These are phyloP conservation scores for Pelargonium fulgidum DNA, from an alignment of 441 rosid species.

Conservation along the genomic window DNA sequence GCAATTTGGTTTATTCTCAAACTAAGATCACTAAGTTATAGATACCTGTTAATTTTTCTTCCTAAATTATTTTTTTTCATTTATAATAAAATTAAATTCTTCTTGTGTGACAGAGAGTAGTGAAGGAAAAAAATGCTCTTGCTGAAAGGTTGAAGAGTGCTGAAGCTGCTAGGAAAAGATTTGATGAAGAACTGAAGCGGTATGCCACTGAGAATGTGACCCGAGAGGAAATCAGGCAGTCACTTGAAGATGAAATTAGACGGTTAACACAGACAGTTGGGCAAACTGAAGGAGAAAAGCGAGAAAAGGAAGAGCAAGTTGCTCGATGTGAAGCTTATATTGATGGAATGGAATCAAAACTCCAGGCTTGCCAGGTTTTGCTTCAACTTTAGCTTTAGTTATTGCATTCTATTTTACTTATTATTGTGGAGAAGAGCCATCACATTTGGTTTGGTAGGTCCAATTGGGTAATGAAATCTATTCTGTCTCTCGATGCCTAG, in stretches of 20 bases:
- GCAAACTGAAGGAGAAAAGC: slow-evolving; percentile 91
- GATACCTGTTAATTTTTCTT: neutral
- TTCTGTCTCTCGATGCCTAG: neutral
- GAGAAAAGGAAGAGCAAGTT: slow-evolving; percentile 89
- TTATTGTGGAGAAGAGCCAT: neutral
- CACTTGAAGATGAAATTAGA: slow-evolving; percentile 85
- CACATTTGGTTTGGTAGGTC: neutral
- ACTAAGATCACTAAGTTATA: neutral
- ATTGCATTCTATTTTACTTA: neutral
- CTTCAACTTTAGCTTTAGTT: slow-evolving; percentile 1
- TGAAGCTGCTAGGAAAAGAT: slow-evolving; percentile 84
- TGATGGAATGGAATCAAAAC: slow-evolving; percentile 88
- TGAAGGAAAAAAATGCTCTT: slow-evolving; percentile 88
- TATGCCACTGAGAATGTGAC: slow-evolving; percentile 75
- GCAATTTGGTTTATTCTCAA: neutral
- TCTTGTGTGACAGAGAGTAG: slow-evolving; percentile 61
- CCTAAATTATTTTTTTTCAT: neutral
- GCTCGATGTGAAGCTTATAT: slow-evolving; percentile 91
- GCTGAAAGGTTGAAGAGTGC: slow-evolving; percentile 81
- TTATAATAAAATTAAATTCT: slow-evolving; percentile 3
- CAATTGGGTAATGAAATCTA: neutral
- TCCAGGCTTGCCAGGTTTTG: slow-evolving; percentile 95
- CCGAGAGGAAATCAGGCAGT: slow-evolving; percentile 81
- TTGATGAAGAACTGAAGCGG: slow-evolving; percentile 85
- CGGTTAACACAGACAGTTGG: slow-evolving; percentile 74